Conservation (phyloP, 1,139 yeast genomes). For the Debaryomyces singareniensis region DNA sequence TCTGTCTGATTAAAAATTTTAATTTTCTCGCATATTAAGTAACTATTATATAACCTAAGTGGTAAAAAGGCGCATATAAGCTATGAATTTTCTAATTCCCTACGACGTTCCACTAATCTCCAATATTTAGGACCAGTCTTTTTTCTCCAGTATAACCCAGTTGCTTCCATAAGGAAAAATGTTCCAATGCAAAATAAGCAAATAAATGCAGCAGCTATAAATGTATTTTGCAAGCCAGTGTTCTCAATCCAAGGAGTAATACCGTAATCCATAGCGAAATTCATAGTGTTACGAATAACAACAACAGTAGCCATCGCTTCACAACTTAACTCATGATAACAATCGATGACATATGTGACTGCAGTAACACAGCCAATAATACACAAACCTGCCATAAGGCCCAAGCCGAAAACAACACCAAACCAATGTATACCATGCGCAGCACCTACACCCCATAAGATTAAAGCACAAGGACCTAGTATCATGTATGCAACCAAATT, state of each 20-base stretch:
- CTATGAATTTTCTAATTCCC: neutral
- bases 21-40: too few relatives aligned
- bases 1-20: too few relatives aligned
- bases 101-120: constrained; percentile 10
- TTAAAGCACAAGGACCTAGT: constrained; percentile 12
- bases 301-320: constrained; percentile 17
- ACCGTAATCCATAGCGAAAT: constrained; percentile 17
- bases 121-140: constrained; percentile 15
- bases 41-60: too few relatives aligned
- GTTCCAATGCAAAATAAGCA: constrained; percentile 14
- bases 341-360: constrained; percentile 16
- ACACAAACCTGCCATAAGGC: constrained; percentile 15
- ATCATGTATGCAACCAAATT: constrained; percentile 20
- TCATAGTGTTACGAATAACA: constrained; percentile 16
- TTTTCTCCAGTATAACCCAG: constrained; percentile 17
- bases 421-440: constrained; percentile 17
- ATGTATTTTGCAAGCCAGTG: constrained; percentile 15
- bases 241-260: constrained; percentile 17
- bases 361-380: constrained; percentile 17
- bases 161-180: constrained; percentile 17
- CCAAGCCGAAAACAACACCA: constrained; percentile 17
- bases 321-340: constrained; percentile 16
- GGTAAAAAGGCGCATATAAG: too few relatives aligned
- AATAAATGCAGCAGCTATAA: constrained; percentile 13
- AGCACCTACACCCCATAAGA: constrained; percentile 18